phyloP scores from a whole-genome alignment of 805 yeast genomes.

The Yarrowia yakushimensis region DNA sequence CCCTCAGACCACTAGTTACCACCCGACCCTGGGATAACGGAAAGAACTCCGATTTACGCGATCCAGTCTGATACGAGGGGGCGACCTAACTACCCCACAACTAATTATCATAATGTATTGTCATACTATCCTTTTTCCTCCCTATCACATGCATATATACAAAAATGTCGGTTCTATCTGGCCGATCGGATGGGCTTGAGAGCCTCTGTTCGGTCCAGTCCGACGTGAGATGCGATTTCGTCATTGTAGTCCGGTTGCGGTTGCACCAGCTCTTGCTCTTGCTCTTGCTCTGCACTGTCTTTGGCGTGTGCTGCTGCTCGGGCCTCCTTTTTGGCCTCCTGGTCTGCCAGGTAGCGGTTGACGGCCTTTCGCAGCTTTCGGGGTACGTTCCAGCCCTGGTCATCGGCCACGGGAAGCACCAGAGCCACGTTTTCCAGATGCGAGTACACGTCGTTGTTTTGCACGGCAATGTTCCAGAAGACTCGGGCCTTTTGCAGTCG shows the following conservation, averaged over 20 bases:
- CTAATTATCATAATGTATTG: background rate
- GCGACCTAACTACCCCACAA: no score
- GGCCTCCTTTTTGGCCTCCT: background rate
- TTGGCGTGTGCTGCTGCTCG: background rate
- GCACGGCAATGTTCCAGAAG: slow-evolving; percentile 12
- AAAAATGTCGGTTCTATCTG: background rate
- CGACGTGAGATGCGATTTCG: slow-evolving; percentile 4
- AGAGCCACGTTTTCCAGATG: background rate
- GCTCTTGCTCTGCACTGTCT: background rate
- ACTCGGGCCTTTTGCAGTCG: background rate
- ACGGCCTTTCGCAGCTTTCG: background rate
- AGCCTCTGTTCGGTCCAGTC: background rate
- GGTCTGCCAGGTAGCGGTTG: background rate
- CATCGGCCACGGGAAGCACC: background rate
- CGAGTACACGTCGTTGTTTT: slow-evolving; percentile 8
- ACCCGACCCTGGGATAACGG: no score
- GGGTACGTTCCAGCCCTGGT: slow-evolving; percentile 6
- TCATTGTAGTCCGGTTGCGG: background rate
- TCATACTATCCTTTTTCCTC: background rate
- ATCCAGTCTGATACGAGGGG: no score
- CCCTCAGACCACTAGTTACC: no score
- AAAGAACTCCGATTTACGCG: no score
- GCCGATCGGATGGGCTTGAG: background rate
- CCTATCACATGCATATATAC: slow-evolving; percentile 18
- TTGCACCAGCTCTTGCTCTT: background rate